Evolutionary conservation across 768 basidiomycete genomes (phyloP).

Genomic region (Serendipita sp.): DNA sequence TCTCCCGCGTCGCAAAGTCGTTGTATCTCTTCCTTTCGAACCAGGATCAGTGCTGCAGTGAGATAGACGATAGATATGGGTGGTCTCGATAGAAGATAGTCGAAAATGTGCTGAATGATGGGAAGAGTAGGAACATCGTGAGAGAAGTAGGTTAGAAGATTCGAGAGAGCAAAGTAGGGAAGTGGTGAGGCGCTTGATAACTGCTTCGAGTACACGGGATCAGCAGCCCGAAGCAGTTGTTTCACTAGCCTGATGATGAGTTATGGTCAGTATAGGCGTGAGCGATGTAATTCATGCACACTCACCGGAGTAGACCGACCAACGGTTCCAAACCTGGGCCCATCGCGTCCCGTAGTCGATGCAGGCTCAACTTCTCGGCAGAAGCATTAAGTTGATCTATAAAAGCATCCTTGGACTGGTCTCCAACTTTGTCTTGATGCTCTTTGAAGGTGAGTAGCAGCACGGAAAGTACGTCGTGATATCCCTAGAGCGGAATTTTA

Average conservation of each 20-base stretch:
- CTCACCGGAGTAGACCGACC: conserved; percentile 56
- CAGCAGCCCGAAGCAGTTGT: conserved; percentile 53
- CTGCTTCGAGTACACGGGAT: conserved; percentile 49
- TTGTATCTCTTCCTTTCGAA: conserved; percentile 51
- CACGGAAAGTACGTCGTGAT: conserved; percentile 83
- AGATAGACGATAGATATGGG: conserved; percentile 74
- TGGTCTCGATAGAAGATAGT: conserved; percentile 70
- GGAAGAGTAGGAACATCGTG: conserved; percentile 84
- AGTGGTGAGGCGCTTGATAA: conserved; percentile 56
- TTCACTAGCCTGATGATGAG: conserved; percentile 43
- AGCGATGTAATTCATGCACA: not conserved
- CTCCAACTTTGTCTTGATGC: conserved; percentile 14
- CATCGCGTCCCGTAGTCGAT: conserved; percentile 79
- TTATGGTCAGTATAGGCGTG: conserved; percentile 11
- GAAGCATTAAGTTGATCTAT: not conserved
- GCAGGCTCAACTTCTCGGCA: conserved; percentile 54
- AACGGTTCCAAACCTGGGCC: conserved; percentile 69
- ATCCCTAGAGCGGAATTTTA: conserved; percentile 37
- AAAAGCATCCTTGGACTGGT: conserved; percentile 19
- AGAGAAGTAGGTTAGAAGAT: conserved; percentile 79
- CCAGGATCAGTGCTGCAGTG: conserved; percentile 58
- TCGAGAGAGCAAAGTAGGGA: conserved; percentile 80
- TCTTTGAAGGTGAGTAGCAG: conserved; percentile 45
- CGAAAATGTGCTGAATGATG: conserved; percentile 82
- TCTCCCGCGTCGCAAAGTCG: conserved; percentile 50